Evolutionary conservation across 352 stramenopile species (phyloP).

Genomic region (Globisporangium rhizosaccharum): DNA sequence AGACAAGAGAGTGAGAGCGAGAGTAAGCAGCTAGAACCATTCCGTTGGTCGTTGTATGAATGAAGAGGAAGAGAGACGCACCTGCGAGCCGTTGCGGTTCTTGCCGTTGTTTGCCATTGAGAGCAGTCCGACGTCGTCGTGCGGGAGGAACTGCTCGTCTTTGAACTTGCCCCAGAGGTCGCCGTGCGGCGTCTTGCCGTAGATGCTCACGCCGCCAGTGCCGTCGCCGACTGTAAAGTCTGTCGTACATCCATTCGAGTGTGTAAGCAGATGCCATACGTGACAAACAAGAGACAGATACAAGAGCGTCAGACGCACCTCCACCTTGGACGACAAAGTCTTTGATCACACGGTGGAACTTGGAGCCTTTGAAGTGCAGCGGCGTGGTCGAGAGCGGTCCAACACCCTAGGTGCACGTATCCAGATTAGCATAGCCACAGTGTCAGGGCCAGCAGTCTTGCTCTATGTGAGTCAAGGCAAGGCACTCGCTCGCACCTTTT

Average conservation of each 20-base stretch:
- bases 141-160: conserved; percentile 69
- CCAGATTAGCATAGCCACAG: background rate
- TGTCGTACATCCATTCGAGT: conserved; percentile 5
- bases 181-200: conserved; percentile 50
- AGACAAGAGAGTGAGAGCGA: background rate
- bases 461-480: background rate
- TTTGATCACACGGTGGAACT: conserved; percentile 91
- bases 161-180: conserved; percentile 83
- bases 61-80: conserved; percentile 12
- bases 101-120: conserved; percentile 82
- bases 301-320: conserved; percentile 13
- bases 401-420: conserved; percentile 14
- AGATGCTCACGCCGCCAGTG: conserved; percentile 77
- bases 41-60: background rate
- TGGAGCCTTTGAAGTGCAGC: conserved; percentile 83
- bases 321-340: conserved; percentile 89
- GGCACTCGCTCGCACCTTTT: conserved; percentile 45
- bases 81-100: conserved; percentile 70
- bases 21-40: background rate
- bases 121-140: conserved; percentile 69
- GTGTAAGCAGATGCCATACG: background rate
- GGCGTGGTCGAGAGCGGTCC: conserved; percentile 16
- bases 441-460: background rate
- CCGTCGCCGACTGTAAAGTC: conserved; percentile 69
- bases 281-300: background rate